These are phyloP conservation scores for Leishmania aethiopica DNA, from an alignment of 208 protist species.

Conservation along the genomic window DNA sequence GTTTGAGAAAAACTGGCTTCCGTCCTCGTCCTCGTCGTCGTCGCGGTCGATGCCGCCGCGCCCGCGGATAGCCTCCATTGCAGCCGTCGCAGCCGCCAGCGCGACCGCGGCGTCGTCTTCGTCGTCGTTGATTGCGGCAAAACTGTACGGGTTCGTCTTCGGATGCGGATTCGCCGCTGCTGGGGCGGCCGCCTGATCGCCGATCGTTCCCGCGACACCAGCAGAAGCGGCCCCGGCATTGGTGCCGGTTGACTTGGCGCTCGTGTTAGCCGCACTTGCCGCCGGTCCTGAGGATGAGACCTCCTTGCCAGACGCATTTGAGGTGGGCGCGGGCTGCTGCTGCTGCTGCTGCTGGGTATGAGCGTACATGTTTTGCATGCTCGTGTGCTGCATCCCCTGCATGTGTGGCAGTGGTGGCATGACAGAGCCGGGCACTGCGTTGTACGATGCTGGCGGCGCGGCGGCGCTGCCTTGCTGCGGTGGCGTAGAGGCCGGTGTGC, in stretches of 20 bases:
- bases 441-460: constrained; percentile 12
- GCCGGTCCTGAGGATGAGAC: background rate
- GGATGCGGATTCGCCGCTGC: background rate
- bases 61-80: constrained; percentile 31
- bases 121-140: constrained; percentile 30
- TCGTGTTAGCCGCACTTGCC: background rate
- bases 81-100: constrained; percentile 33
- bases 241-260: background rate
- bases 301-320: background rate
- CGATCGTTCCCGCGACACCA: background rate
- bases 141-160: constrained; percentile 11
- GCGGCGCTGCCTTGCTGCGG: constrained; percentile 31
- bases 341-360: constrained; percentile 10
- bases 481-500: constrained; percentile 21
- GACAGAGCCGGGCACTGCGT: background rate
- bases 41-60: constrained; percentile 24
- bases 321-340: background rate
- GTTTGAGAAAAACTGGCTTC: constrained; percentile 27
- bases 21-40: constrained; percentile 28
- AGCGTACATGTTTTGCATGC: background rate
- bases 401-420: background rate
- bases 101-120: constrained; percentile 34
- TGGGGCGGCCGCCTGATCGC: background rate
- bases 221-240: background rate
- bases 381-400: background rate